Base-by-base conservation (phyloP, 2,329 filamentous ascomycete species). In the Claviceps cyperi region DNA sequence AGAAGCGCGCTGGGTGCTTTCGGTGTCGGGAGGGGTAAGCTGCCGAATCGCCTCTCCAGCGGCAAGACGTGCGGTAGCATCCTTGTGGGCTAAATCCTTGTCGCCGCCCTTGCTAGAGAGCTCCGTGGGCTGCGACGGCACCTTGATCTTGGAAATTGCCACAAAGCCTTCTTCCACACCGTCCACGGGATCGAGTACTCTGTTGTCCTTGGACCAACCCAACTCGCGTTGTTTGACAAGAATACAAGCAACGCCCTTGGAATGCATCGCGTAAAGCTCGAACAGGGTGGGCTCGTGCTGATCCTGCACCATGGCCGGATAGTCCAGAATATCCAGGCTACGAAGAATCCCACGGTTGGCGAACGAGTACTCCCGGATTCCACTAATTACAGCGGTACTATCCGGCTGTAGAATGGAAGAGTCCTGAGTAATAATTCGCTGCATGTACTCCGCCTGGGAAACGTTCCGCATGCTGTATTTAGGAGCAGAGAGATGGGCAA, bases 191-290 rank as follows among this genome's bases (percentile, higher is more conserved):
- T 83, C 72, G 39, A 95, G 72, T 49, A 94, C 86, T 71, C 94
- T 94, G 67, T 89, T 91, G 54, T 96, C 87, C 58, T 81, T 79
- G 58, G 83, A 84, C 90, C 90, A 97, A 32, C 94, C 92, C 46
- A 98, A 74, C 66, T 97, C 91, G 48, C 83, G 80, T 63, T 91
- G 87, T 64, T 85, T 91, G 64, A 98, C 81, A 55, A 81, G 82
- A 49, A 97, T 65, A 59, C 86, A 91, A 17, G 90, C 90, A n/a
- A 97, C 89, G 53, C 92, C 92, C 69, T 89, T 94, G 11, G 92
- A 96, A 66, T 98, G 91, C 84, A 96, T 94, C 35, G 88, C 85
- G 64, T 98, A 98, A 9, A 98, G 75, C 70, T 98, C 92, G 60
- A 98, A 97, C 14, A 96, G 70, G 5, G 83, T 81, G 15, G 80